Base-by-base conservation (phyloP, 176 grass and related monocot genomes). In the Bromus sterilis region DNA sequence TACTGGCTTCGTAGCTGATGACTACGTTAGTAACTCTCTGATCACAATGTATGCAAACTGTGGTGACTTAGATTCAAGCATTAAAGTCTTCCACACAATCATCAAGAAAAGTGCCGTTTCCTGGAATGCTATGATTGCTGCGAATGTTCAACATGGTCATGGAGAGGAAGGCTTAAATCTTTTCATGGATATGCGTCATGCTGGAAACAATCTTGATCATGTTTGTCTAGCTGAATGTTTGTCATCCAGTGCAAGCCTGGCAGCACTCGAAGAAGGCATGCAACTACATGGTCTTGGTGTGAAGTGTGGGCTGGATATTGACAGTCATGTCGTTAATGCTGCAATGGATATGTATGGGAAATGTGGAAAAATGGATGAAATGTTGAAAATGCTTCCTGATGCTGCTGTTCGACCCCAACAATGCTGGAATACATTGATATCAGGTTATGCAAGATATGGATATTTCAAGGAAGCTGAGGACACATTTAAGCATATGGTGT, bases 321-420 rank as follows among this genome's bases (percentile, higher is more conserved):
- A 93, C 56, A 72, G 81, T 82, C 89, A 89, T 66, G 84, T 94
- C 69, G 65, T 89, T 56, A 97, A 97, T 93, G 86, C 91, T 31
- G 57, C 82, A 77, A 91, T 97, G 94, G 94, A 97, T 78, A 97
- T 97, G 94, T 97, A 94, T 51, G 87, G 86, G 26, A 97, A 97
- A 86, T 94, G 89, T 75, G 94, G 94, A 78, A 97, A 94, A 67
- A 81, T 97, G 84, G 81, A 91, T 76, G 86, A 89, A 36, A 87
- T 91, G 89, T 78, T 89, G 59, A 91, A 89, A 82, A 43, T 91
- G 78, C 57, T 91, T 75, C 94, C 94, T 72, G 82, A 83, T 46
- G 83, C 88, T 65, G 58, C 76, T 4, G 49, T 56, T 61, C 82
- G 94, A 42, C 85, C 86, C 55, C 89, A 86, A 5, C 89, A 97